Base-by-base conservation (phyloP, 495 filamentous ascomycete genomes). In the Halenospora varia region DNA sequence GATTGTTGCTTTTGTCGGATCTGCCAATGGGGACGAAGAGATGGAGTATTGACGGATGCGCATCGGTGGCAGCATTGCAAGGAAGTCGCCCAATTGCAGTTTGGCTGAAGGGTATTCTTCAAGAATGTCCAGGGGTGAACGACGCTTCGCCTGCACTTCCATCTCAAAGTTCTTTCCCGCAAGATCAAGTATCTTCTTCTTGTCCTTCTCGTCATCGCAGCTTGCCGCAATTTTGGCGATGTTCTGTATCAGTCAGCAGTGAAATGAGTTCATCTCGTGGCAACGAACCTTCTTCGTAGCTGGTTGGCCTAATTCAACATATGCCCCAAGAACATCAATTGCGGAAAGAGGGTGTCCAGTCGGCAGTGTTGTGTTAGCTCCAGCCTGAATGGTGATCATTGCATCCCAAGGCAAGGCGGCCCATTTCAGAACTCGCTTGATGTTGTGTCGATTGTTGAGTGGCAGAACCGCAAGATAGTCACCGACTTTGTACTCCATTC, bases 391-490 rank as follows among this genome's bases (percentile, higher is more conserved):
- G 17, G 66, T 73, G 6, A 84, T 64, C 17, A 72, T 68, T 0
- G 82, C 75, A 64, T 90, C 87, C 79, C 81, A 84, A 0, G 85
- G 75, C 0, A 92, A 73, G 2, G 78, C 67, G 59, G 80, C 84
- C 42, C 75, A 73, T 23, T 70, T 70, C 56, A 83, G 72, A 8
- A 73, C 76, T n/a, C 84, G 73, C 22, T 73, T 70, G 26, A 90
- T 77, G 13, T 70, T 82, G 25, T 77, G 71, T 54, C 72, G 73
- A 3, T 84, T 81, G 63, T 91, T 92, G 15, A 88, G 72, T 0
- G 89, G 88, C 1, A 90, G 71, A 10, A 91, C 76, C 1, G 87
- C 85, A 0, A 93, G 78, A 64, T 93, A 91, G 62, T 93, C 89
- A 41, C 89, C 88, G 17, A 84, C 79, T 40, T 76, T 74, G 67